phyloP scores from a whole-genome alignment of 306 rosid genomes.

The Arachis stenosperma region DNA sequence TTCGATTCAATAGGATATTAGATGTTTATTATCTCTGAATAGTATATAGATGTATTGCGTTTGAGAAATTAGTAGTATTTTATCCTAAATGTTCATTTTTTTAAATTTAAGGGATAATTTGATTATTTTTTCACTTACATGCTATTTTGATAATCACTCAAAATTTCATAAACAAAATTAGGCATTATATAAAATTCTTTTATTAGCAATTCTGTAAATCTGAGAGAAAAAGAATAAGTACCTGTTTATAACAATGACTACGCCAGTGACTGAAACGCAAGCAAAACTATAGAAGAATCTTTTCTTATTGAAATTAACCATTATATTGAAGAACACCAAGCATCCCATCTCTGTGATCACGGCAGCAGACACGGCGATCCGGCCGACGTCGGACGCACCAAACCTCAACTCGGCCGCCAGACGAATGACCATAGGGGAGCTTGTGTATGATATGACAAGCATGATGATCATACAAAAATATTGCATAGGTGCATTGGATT shows the following conservation, averaged over 20 bases:
- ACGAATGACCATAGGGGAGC: constrained; percentile 85
- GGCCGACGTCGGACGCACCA: constrained; percentile 63
- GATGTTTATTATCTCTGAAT: too few species aligned
- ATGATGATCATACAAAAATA: constrained; percentile 48
- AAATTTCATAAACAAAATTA: too few species aligned
- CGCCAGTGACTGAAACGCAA: background rate
- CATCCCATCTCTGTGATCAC: constrained; percentile 69
- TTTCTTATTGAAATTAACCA: constrained; percentile 32
- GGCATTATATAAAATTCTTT: too few species aligned
- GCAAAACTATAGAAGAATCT: constrained; percentile 15
- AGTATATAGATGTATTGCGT: too few species aligned
- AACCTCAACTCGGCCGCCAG: constrained; percentile 69
- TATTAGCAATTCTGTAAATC: too few species aligned
- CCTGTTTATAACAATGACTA: constrained; percentile 42
- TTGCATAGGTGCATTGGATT: background rate
- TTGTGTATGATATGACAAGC: constrained; percentile 66
- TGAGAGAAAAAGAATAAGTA: constrained; percentile 22
- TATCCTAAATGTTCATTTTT: too few species aligned
- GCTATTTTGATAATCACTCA: too few species aligned
- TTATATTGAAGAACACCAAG: constrained; percentile 53
- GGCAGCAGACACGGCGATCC: constrained; percentile 62
- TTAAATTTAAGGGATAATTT: too few species aligned
- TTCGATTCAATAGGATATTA: too few species aligned
- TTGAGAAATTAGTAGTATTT: too few species aligned
- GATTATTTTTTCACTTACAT: too few species aligned